These are phyloP conservation scores for Hypoxylon sp. DNA, from an alignment of 2,329 filamentous ascomycete genomes.

Conservation along the genomic window DNA sequence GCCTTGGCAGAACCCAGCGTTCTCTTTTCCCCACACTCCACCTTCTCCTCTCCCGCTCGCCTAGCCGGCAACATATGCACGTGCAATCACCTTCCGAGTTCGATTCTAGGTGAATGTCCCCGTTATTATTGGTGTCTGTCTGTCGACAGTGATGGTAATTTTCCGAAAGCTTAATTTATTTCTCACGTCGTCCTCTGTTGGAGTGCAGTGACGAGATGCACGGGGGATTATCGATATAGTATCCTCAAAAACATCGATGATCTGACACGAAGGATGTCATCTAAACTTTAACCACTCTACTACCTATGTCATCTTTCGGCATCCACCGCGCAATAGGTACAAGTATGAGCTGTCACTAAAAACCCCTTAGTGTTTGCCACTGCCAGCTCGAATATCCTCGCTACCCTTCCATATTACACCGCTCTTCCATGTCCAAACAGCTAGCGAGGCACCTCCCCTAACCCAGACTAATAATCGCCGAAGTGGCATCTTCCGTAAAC, in stretches of 20 bases:
- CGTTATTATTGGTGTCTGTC: background rate
- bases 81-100: slow-evolving; percentile 3
- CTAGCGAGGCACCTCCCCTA: slow-evolving; percentile 13
- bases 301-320: background rate
- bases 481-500: slow-evolving; percentile 8
- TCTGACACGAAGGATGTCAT: slow-evolving; percentile 13
- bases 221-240: background rate
- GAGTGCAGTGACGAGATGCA: background rate
- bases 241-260: background rate
- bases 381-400: background rate
- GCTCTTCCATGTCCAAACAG: slow-evolving; percentile 3
- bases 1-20: slow-evolving; percentile 33
- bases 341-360: slow-evolving; percentile 12
- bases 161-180: background rate
- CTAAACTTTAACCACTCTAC: slow-evolving; percentile 12
- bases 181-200: background rate
- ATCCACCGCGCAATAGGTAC: background rate
- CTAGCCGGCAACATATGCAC: slow-evolving; percentile 12
- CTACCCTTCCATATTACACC: slow-evolving; percentile 15
- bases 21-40: slow-evolving; percentile 42
- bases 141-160: background rate
- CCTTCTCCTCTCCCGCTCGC: slow-evolving; percentile 9
- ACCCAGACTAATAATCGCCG: slow-evolving; percentile 23
- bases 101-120: slow-evolving; percentile 1
- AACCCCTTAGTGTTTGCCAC: slow-evolving; percentile 7